Evolutionary conservation across 2,329 filamentous ascomycete species (phyloP), one percentile per base, ranked within the genome.

Genomic region (Meredithiella fracta): DNA sequence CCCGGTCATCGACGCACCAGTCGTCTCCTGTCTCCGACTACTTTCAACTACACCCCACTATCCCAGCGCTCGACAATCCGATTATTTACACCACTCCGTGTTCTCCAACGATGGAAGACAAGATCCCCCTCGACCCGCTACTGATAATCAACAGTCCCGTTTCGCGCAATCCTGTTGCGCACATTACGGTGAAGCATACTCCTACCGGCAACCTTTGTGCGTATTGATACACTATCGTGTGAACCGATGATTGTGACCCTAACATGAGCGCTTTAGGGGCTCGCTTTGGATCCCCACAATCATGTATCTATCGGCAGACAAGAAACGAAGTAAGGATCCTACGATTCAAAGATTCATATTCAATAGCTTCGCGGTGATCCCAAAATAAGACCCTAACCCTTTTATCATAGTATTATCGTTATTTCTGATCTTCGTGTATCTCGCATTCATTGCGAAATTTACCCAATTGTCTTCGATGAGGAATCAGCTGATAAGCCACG

Each of bases 361-460:
- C n/a, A n/a, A n/a, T n/a, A n/a, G n/a, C n/a, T n/a, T n/a, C n/a
- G n/a, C 47, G 2, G 15, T n/a, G 23, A 23, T 15, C 7, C 26
- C 1, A 23, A 3, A 20, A 7, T 7, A 11, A 26, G 7, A 37
- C 20, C 8, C 31, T 51, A 38, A 56, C 54, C 31, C 9, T 8
- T 7, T 47, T 31, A 7, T 38, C 14, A 22, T 22, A 59, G 59
- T 47, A 26, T 26, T 22, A 40, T 59, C 34, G 8, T 34, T 29
- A 40, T 60, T 6, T 23, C 53, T 26, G 58, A 58, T 23, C 9
- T 26, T 8, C 29, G 38, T 3, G 53, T 60, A 7, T 60, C 59
- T 3, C 52, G 59, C 9, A 54, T 53, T 17, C 59, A 60, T 25
- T 55, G 55, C 37, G 59, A 60, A 37, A 56, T 60, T 17, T 59